Conservation (phyloP, 345 rosid species). For the Sapria himalayana region DNA sequence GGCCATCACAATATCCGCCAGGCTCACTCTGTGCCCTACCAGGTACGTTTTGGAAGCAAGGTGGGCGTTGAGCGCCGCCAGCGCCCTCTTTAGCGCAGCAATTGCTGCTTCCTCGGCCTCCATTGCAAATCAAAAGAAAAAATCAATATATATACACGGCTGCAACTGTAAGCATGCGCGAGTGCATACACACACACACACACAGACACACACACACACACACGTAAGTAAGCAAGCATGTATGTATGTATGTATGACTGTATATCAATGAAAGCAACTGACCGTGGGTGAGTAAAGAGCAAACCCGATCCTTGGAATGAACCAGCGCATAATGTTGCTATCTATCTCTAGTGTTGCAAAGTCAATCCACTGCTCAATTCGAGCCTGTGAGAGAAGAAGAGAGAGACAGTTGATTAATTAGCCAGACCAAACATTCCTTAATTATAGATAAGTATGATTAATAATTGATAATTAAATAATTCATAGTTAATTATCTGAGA, state of each 20-base stretch:
- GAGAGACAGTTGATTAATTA: too few relatives aligned
- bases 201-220: too few relatives aligned
- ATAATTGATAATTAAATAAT: too few relatives aligned
- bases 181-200: too few relatives aligned
- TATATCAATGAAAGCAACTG: slow-evolving; percentile 16
- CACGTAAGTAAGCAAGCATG: too few relatives aligned
- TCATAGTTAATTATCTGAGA: too few relatives aligned
- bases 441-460: too few relatives aligned
- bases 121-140: slow-evolving; percentile 1
- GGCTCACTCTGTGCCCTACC: slow-evolving; percentile 76
- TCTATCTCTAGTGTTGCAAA: slow-evolving; percentile 66
- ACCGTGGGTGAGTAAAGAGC: slow-evolving; percentile 53
- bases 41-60: slow-evolving; percentile 63
- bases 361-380: slow-evolving; percentile 89
- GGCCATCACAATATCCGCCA: slow-evolving; percentile 62
- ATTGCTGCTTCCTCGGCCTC: slow-evolving; percentile 75
- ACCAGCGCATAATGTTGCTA: slow-evolving; percentile 34
- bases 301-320: slow-evolving; percentile 36
- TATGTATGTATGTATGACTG: too few relatives aligned
- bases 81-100: slow-evolving; percentile 53
- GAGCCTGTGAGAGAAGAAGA: slow-evolving; percentile 31
- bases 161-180: too few relatives aligned
- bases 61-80: slow-evolving; percentile 53
- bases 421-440: too few relatives aligned
- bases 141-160: background rate